Base-by-base conservation (phyloP, 768 basidiomycete genomes). In the Agaricus bisporus region DNA sequence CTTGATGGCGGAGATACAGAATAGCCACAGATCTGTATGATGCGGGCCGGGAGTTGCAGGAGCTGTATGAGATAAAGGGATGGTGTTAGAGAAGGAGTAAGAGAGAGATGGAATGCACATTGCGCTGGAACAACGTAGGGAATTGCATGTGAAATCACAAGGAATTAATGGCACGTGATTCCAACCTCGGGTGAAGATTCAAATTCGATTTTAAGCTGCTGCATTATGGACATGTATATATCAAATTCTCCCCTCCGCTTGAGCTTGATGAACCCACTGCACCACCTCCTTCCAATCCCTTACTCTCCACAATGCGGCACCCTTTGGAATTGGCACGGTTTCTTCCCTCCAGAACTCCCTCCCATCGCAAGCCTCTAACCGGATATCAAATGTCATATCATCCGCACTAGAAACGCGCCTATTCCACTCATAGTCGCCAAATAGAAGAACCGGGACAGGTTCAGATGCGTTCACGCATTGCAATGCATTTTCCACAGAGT, bases 341-440 rank as follows among this genome's bases (percentile, higher is more conserved):
- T 78, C 83, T 41, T 78, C 72, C 61, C 77, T 76, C 74, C 87
- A 81, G 60, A 83, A 84, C 57, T 75, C 70, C 44, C 69, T 70
- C 20, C 73, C 77, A 6, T 74, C 77, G 54, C 74, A 76, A 44
- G 66, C 64, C 61, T 77, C 64, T 25, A 79, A 62, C 49, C 79
- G 73, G 59, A 68, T 69, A 56, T 79, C 78, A 57, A 78, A 86
- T 32, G 73, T 61, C 73, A 81, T 75, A 55, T 81, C 76, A 15
- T 58, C 63, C 15, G 72, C 63, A 20, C 66, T 62, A 4, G 82
- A 83, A 12, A 79, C 54, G 41, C 85, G 77, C 63, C 79, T 71
- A 61, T 85, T 89, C 90, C 90, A 91, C 58, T 80, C 73, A 61
- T 90, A 89, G 51, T 81, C 68, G 18, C 90, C 90, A 59, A 91